Evolutionary conservation across 2,329 filamentous ascomycete genomes (phyloP).

Genomic region (Myriangium duriaei): DNA sequence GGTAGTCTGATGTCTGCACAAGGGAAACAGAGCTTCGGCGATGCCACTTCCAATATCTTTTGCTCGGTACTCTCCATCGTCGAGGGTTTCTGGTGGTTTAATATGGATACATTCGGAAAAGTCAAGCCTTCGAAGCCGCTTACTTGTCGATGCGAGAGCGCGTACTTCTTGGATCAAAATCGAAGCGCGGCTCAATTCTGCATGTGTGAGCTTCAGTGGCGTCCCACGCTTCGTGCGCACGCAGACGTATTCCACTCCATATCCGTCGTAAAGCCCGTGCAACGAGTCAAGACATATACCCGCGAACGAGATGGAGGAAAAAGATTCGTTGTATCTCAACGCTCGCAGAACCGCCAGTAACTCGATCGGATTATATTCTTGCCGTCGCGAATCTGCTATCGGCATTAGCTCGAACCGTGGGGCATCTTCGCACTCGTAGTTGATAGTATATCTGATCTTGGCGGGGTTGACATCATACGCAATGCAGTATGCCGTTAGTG

Average conservation of each 20-base stretch:
- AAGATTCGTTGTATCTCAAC: constrained; percentile 58
- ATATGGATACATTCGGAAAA: constrained; percentile 50
- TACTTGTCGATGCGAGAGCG: constrained; percentile 53
- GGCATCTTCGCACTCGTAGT: constrained; percentile 50
- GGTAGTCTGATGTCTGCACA: constrained; percentile 54
- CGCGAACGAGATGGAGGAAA: constrained; percentile 54
- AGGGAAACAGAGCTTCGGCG: constrained; percentile 54
- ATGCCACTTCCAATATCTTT: constrained; percentile 56
- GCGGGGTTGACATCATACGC: constrained; percentile 55
- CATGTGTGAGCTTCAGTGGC: constrained; percentile 40
- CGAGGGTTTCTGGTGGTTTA: constrained; percentile 34
- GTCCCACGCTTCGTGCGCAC: constrained; percentile 44
- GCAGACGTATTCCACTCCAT: constrained; percentile 51
- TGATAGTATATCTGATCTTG: constrained; percentile 52
- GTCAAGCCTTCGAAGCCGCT: constrained; percentile 49
- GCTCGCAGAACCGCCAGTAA: constrained; percentile 58
- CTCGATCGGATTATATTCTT: constrained; percentile 48
- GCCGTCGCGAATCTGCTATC: constrained; percentile 38
- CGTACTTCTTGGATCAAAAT: constrained; percentile 57
- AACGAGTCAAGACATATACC: constrained; percentile 51
- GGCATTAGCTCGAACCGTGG: constrained; percentile 53
- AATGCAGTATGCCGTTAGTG: constrained; percentile 55
- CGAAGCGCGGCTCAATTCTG: constrained; percentile 43
- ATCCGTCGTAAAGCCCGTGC: constrained; percentile 47
- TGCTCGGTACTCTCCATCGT: constrained; percentile 30